Evolutionary conservation across 2,329 filamentous ascomycete species (phyloP), one percentile per base, ranked within the genome.

Genomic region (Penicillium olsonii): DNA sequence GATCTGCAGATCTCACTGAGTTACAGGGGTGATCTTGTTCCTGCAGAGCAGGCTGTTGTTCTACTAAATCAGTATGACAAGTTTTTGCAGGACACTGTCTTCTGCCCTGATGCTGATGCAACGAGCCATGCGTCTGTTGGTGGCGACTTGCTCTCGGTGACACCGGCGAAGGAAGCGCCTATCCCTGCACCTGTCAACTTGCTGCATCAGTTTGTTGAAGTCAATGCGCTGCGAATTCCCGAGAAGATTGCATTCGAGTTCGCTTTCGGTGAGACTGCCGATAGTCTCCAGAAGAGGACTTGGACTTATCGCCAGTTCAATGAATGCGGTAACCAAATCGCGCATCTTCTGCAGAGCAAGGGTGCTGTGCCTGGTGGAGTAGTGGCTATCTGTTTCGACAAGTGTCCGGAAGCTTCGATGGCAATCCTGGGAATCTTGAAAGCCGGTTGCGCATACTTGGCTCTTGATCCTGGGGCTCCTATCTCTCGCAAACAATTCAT

Each of bases 371-470:
- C 81, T 0, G 86, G 88, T 0, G 74, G 74, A 20, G 83, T 92
- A 4, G 76, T 95, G 18, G 89, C 84, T 0, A 79, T 92, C 8
- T 90, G 87, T 63, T 95, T 95, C 61, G 84, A 90, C 48, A 95
- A 95, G 65, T 92, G 87, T 53, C 85, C 90, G 0, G 87, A 92
- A 63, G 90, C 90, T 0, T 92, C 89, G 31, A 89, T 94, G 60
- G 81, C 87, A 0, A 91, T 95, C 33, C 74, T 95, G 2, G 90
- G 90, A 1, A 85, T 94, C 45, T 72, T 95, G 26, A 95, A 95
- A 66, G 83, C 87, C 5, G 90, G 90, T 0, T 92, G 87, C 64
- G 83, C 87, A 1, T 95, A 92, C 67, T 78, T 95, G 14, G 89
- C 90, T 0, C 78, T 95, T 9, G 90, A 95, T 63, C 85, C 88